Conservation (phyloP, 176 grass and related monocot genomes). For the Paspalum vaginatum region DNA sequence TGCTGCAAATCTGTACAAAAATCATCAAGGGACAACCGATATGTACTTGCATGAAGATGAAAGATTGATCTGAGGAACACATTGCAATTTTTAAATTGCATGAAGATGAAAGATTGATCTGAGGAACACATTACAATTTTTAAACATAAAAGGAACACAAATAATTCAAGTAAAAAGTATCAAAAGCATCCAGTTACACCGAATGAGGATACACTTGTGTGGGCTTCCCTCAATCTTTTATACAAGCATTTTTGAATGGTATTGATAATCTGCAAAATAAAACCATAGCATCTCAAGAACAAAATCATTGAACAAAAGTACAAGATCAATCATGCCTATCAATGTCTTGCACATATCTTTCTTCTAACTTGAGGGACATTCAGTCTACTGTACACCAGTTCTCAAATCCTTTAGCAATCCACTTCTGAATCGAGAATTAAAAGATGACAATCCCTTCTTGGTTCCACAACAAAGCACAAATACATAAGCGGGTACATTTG, state of each 20-base stretch:
- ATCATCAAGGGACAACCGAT: conserved; percentile 49
- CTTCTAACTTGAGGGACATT: conserved; percentile 29
- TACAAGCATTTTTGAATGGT: conserved; percentile 71
- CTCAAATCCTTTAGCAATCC: neutral
- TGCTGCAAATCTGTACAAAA: conserved; percentile 80
- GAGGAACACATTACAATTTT: conserved; percentile 7
- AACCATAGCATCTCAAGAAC: conserved; percentile 28
- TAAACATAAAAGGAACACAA: conserved; percentile 17
- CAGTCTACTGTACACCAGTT: conserved; percentile 25
- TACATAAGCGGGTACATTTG: neutral
- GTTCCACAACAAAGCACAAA: neutral
- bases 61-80: neutral
- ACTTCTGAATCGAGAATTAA: conserved; percentile 13
- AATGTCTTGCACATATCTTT: conserved; percentile 30
- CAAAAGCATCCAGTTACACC: conserved; percentile 16
- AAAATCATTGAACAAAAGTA: conserved; percentile 28
- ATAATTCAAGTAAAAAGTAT: conserved; percentile 24
- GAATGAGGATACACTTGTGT: conserved; percentile 85
- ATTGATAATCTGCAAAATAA: conserved; percentile 72
- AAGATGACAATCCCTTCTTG: neutral
- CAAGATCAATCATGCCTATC: conserved; percentile 4
- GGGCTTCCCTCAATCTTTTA: conserved; percentile 90
- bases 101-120: neutral
- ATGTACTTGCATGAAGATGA: conserved; percentile 15
- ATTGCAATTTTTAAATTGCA: conserved; percentile 32